Evolutionary conservation across 495 filamentous ascomycete species (phyloP).

Genomic region (Astrocystis sublimbata): DNA sequence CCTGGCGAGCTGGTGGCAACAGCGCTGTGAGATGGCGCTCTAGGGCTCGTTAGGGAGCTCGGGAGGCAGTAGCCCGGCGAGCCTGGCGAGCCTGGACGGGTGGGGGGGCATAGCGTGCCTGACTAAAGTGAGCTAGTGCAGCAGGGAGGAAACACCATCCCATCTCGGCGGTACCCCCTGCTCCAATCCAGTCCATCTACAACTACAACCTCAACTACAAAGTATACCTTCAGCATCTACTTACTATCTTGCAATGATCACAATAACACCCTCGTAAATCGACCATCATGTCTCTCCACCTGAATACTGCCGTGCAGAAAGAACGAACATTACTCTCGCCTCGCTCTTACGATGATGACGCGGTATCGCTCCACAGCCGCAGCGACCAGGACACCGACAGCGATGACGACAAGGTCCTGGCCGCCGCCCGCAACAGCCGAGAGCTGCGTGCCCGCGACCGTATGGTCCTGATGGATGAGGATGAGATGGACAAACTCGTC

Average conservation of each 20-base stretch:
- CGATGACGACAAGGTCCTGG: constrained; percentile 69
- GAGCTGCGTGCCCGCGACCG: constrained; percentile 73
- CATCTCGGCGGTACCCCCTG: too few species aligned
- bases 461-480: constrained; percentile 81
- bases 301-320: constrained; percentile 28
- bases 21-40: too few species aligned
- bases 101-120: too few species aligned
- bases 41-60: too few species aligned
- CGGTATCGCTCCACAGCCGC: constrained; percentile 62
- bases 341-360: constrained; percentile 66
- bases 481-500: constrained; percentile 81
- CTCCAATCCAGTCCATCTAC: neutral
- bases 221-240: neutral
- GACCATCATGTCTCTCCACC: constrained; percentile 25
- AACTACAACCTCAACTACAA: neutral
- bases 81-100: too few species aligned
- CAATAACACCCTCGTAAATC: neutral
- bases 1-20: too few species aligned
- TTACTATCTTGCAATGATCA: neutral
- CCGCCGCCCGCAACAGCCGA: constrained; percentile 63
- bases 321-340: constrained; percentile 60
- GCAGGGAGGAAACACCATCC: too few species aligned
- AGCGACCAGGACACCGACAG: constrained; percentile 76
- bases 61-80: too few species aligned
- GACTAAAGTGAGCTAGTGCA: too few species aligned